These are phyloP conservation scores for Klebsormidium nitens DNA, from an alignment of 139 green algal species.

Conservation along the genomic window DNA sequence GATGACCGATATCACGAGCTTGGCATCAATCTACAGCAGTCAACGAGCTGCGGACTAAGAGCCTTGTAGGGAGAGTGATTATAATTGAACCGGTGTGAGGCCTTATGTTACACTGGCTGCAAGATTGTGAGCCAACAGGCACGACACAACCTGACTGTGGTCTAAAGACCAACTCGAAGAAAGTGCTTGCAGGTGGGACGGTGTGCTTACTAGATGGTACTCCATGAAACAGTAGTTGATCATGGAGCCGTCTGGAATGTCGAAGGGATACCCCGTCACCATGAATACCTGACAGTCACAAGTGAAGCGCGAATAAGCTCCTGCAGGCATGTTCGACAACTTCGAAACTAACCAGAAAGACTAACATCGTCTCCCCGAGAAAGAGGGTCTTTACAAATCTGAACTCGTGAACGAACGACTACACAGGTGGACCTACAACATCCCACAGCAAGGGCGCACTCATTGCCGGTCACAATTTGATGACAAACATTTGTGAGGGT, in stretches of 20 bases:
- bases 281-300: slow-evolving; percentile 56
- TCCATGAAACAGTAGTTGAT: slow-evolving; percentile 31
- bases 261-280: slow-evolving; percentile 85
- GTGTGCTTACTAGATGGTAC: slow-evolving; percentile 25
- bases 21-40: too few species aligned
- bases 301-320: slow-evolving; percentile 1
- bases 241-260: slow-evolving; percentile 50
- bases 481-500: slow-evolving; percentile 7
- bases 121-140: too few species aligned
- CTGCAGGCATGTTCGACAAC: not conserved
- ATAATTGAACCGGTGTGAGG: too few species aligned
- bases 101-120: too few species aligned
- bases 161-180: too few species aligned
- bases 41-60: too few species aligned
- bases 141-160: too few species aligned
- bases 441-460: slow-evolving; percentile 1
- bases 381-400: not conserved
- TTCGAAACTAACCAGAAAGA: not conserved
- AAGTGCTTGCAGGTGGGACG: not conserved
- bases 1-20: too few species aligned
- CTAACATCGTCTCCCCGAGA: not conserved
- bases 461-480: too few species aligned
- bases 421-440: too few species aligned
- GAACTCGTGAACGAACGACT: too few species aligned
- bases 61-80: too few species aligned